Evolutionary conservation across 2,329 filamentous ascomycete genomes (phyloP).

Genomic region (Madurella fahalii): DNA sequence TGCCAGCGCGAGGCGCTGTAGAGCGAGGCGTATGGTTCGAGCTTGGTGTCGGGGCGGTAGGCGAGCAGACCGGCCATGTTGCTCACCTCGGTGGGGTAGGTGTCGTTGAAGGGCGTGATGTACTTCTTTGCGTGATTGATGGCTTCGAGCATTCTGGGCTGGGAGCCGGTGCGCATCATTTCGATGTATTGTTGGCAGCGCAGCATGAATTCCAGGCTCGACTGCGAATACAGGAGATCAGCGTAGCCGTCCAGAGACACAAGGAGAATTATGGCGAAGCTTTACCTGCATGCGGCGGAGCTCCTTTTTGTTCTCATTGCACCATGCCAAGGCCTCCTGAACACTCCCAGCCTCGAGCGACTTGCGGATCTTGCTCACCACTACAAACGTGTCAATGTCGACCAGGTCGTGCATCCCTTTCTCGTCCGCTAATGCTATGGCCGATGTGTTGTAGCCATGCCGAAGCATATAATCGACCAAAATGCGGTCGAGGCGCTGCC

Average conservation of each 20-base stretch:
- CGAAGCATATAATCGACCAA: constrained; percentile 90
- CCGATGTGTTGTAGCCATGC: constrained; percentile 75
- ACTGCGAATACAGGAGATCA: constrained; percentile 41
- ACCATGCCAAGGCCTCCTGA: constrained; percentile 81
- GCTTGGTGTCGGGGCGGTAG: constrained; percentile 46
- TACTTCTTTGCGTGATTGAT: constrained; percentile 79
- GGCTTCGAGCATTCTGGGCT: constrained; percentile 67
- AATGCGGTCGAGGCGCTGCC: constrained; percentile 73
- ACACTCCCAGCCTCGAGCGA: constrained; percentile 68
- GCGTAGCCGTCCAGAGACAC: background rate
- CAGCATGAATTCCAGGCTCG: constrained; percentile 86
- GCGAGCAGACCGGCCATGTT: constrained; percentile 78
- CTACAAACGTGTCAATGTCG: constrained; percentile 82
- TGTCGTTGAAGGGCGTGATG: constrained; percentile 65
- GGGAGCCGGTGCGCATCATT: constrained; percentile 65
- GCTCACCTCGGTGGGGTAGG: constrained; percentile 64
- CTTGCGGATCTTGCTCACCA: constrained; percentile 73
- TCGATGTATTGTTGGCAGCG: constrained; percentile 95
- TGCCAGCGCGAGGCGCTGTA: constrained; percentile 73
- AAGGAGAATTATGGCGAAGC: background rate
- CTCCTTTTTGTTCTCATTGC: constrained; percentile 86
- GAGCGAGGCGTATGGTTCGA: constrained; percentile 37
- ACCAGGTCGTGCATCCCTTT: constrained; percentile 76
- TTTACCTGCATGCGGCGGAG: constrained; percentile 77
- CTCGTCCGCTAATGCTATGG: constrained; percentile 68